Conservation (phyloP, 2,329 filamentous ascomycete genomes). For the Graphilbum ipis-grandicollis region DNA sequence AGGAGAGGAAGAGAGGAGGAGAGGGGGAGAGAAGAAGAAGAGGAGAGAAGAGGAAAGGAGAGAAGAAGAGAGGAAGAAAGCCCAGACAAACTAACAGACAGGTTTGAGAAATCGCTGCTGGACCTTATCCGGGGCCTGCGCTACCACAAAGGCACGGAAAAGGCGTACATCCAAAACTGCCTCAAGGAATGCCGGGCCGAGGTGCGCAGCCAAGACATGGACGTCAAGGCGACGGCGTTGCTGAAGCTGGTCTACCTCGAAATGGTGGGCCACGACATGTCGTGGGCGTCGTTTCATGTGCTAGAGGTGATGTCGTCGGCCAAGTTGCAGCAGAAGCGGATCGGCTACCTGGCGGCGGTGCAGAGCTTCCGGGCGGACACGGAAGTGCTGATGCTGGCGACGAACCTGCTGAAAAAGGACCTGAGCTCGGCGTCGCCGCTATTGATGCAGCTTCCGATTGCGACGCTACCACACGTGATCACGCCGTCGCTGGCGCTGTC, state of each 20-base stretch:
- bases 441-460: conserved; percentile 70
- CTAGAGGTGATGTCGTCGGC: conserved; percentile 96
- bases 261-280: conserved; percentile 99
- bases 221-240: conserved; percentile 89
- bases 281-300: conserved; percentile 96
- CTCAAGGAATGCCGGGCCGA: conserved; percentile 91
- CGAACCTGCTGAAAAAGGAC: conserved; percentile 93
- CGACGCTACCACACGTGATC: conserved; percentile 85
- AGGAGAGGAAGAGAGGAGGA: no score
- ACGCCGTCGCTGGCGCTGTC: conserved; percentile 85
- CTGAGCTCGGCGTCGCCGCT: conserved; percentile 54
- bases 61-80: no score
- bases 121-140: conserved; percentile 94
- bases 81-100: conserved; percentile 20
- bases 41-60: no score
- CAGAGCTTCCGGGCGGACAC: conserved; percentile 94
- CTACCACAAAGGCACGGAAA: conserved; percentile 88
- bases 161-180: conserved; percentile 84
- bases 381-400: conserved; percentile 92
- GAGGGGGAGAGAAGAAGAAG: no score
- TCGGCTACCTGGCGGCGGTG: conserved; percentile 86
- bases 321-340: conserved; percentile 88
- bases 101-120: conserved; percentile 98
- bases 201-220: conserved; percentile 87
- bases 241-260: conserved; percentile 95